phyloP scores from a whole-genome alignment of 2,329 filamentous ascomycete genomes.

The Exophiala sp. region DNA sequence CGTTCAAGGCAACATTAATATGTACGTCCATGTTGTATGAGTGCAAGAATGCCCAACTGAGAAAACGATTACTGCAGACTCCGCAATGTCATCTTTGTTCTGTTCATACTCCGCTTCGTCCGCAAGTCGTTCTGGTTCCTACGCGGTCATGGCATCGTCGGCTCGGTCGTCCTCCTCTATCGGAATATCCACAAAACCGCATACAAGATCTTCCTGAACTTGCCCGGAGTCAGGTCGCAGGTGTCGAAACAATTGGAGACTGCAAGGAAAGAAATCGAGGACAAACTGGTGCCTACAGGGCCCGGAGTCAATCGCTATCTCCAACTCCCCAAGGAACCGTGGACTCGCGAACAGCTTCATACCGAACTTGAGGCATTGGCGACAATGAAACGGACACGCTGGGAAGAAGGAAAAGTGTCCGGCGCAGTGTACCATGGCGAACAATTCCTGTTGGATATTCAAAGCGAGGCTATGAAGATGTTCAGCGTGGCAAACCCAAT shows the following conservation, averaged over 20 bases:
- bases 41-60: background rate
- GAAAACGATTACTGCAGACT: slow-evolving; percentile 47
- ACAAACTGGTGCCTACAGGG: slow-evolving; percentile 71
- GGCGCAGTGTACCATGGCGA: slow-evolving; percentile 96
- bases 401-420: slow-evolving; percentile 93
- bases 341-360: slow-evolving; percentile 70
- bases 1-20: slow-evolving; percentile 38
- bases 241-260: slow-evolving; percentile 80
- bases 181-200: slow-evolving; percentile 62
- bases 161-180: slow-evolving; percentile 70
- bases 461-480: slow-evolving; percentile 86
- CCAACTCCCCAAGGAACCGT: slow-evolving; percentile 73
- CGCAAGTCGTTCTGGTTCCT: slow-evolving; percentile 77
- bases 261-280: slow-evolving; percentile 71
- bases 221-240: slow-evolving; percentile 78
- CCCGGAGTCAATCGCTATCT: slow-evolving; percentile 67
- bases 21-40: slow-evolving; percentile 35
- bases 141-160: slow-evolving; percentile 79
- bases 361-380: slow-evolving; percentile 73
- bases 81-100: slow-evolving; percentile 79
- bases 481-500: slow-evolving; percentile 96
- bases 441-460: slow-evolving; percentile 69
- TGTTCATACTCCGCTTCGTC: slow-evolving; percentile 79
- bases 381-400: slow-evolving; percentile 85
- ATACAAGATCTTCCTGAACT: slow-evolving; percentile 78